These are phyloP conservation scores for Sporobolomyces roseus DNA, from an alignment of 768 basidiomycete species.

Conservation along the genomic window DNA sequence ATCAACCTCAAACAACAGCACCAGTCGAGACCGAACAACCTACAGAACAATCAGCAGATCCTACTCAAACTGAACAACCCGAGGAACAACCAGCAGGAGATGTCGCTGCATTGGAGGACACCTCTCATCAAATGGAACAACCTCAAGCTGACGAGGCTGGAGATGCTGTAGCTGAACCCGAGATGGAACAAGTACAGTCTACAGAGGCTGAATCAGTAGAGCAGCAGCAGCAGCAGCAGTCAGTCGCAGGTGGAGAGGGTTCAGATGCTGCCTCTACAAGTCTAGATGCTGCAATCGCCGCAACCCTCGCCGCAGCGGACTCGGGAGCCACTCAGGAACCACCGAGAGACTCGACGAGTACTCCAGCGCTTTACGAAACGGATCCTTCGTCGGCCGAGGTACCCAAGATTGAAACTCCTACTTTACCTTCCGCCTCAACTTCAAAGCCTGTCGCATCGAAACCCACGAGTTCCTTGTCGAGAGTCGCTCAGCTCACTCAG, in stretches of 20 bases:
- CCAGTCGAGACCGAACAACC: neutral
- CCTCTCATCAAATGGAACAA: neutral
- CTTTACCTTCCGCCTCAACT: neutral
- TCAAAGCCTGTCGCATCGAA: slow-evolving; percentile 8
- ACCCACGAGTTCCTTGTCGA: slow-evolving; percentile 27
- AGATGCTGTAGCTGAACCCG: neutral
- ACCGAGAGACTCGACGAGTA: slow-evolving; percentile 21
- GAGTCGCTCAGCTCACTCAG: slow-evolving; percentile 39
- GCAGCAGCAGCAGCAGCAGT: neutral
- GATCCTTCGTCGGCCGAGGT: slow-evolving; percentile 15
- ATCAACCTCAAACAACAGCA: neutral
- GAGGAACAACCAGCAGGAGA: neutral
- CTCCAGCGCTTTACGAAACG: slow-evolving; percentile 26
- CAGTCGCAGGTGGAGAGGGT: neutral
- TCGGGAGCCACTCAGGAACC: neutral
- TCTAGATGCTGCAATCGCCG: slow-evolving; percentile 28
- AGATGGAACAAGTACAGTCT: slow-evolving; percentile 1
- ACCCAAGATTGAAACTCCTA: slow-evolving; percentile 17
- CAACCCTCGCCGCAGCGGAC: slow-evolving; percentile 24
- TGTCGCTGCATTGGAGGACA: neutral
- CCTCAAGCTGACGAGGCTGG: neutral
- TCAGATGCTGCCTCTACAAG: neutral
- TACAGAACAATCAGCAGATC: neutral
- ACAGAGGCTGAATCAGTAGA: neutral
- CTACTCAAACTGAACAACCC: neutral